Evolutionary conservation across 495 filamentous ascomycete species (phyloP).

Genomic region (Astrothelium macrocarpum): DNA sequence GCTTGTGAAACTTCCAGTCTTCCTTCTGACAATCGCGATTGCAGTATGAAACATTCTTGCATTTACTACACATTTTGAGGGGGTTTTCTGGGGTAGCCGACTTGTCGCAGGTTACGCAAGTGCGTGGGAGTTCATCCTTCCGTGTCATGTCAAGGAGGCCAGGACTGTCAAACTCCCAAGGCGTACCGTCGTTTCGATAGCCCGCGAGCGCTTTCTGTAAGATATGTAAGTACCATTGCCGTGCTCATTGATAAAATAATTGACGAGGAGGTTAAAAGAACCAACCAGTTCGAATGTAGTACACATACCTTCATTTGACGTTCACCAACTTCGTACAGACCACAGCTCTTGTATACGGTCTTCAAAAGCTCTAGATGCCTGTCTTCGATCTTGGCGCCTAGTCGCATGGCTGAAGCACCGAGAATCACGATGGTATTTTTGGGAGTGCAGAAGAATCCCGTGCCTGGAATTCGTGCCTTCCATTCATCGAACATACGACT

Average conservation of each 20-base stretch:
- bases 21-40: conserved; percentile 10
- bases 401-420: not conserved
- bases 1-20: conserved; percentile 13
- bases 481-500: not conserved
- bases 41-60: conserved; percentile 13
- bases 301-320: not conserved
- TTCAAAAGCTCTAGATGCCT: not conserved
- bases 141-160: not conserved
- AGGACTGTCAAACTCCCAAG: not conserved
- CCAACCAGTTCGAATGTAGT: not conserved
- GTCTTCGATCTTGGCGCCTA: not conserved
- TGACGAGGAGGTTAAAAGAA: too few species aligned
- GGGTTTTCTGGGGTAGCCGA: not conserved
- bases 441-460: not conserved
- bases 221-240: not conserved
- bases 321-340: not conserved
- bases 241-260: too few species aligned
- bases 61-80: conserved; percentile 7
- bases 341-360: not conserved
- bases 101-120: conserved; percentile 6
- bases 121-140: not conserved
- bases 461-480: not conserved
- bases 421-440: not conserved
- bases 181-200: not conserved
- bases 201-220: not conserved